phyloP scores from a whole-genome alignment of 2,329 filamentous ascomycete genomes.

The Fusarium siculi region DNA sequence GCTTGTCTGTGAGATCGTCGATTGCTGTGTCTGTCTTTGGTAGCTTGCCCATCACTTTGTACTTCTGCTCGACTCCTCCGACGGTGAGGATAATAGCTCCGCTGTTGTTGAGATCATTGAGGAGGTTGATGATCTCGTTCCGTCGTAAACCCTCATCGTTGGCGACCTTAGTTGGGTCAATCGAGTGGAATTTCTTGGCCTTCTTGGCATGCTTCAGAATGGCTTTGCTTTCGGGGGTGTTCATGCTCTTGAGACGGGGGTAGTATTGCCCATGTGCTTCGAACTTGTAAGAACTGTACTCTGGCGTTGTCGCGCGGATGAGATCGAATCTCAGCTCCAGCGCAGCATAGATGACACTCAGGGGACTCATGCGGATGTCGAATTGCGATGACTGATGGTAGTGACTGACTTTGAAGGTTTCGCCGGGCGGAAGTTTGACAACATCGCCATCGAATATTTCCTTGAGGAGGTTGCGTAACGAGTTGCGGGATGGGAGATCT shows the following conservation, averaged over 20 bases:
- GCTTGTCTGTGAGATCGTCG: constrained; percentile 55
- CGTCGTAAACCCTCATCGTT: constrained; percentile 50
- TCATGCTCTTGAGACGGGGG: constrained; percentile 48
- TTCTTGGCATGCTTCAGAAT: constrained; percentile 56
- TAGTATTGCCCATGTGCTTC: constrained; percentile 50
- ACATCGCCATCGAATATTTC: constrained; percentile 59
- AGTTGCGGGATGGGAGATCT: constrained; percentile 65
- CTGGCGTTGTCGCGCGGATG: constrained; percentile 65
- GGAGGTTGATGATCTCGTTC: constrained; percentile 61
- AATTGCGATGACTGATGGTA: constrained; percentile 58
- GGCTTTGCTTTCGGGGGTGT: constrained; percentile 54
- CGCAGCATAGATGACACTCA: constrained; percentile 67
- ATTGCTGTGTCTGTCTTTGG: constrained; percentile 57
- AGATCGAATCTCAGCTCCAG: constrained; percentile 68
- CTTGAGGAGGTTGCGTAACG: constrained; percentile 59
- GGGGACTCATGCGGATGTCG: constrained; percentile 63
- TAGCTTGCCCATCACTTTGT: constrained; percentile 59
- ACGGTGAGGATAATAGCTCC: constrained; percentile 62
- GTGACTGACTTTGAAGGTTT: constrained; percentile 54
- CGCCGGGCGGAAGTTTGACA: constrained; percentile 16
- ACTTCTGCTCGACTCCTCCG: constrained; percentile 64
- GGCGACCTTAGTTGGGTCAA: constrained; percentile 60
- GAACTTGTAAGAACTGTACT: constrained; percentile 67
- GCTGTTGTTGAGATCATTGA: constrained; percentile 64
- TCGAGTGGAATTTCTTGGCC: constrained; percentile 53